These are phyloP conservation scores for Sugiyamaella marilandica DNA, from an alignment of 805 yeast genomes.

Conservation along the genomic window DNA sequence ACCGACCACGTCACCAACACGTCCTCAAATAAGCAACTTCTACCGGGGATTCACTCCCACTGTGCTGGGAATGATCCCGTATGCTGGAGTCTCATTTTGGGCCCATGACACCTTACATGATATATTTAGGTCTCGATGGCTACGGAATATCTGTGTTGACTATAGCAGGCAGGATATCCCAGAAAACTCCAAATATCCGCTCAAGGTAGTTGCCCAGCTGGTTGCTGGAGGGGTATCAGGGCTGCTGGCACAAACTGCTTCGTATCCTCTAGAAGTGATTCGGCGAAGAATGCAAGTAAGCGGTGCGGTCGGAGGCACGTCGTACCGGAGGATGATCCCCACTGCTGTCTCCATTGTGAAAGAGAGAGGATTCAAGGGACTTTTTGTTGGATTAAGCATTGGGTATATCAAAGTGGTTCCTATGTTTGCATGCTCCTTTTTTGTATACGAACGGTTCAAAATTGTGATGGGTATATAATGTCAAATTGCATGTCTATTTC, in stretches of 20 bases:
- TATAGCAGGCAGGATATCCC: constrained; percentile 6
- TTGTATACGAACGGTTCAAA: constrained; percentile 87
- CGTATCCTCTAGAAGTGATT: constrained; percentile 93
- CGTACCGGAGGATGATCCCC: constrained; percentile 13
- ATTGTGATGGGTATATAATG: constrained; percentile 56
- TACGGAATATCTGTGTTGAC: constrained; percentile 45
- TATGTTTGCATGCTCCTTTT: constrained; percentile 95
- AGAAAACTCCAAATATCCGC: constrained; percentile 44
- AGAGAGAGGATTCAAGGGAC: constrained; percentile 81
- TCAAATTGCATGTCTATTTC: neutral
- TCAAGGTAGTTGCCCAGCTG: constrained; percentile 87
- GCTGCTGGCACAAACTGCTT: constrained; percentile 89
- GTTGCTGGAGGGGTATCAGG: constrained; percentile 96
- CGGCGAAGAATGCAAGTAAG: constrained; percentile 96
- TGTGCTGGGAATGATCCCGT: constrained; percentile 91
- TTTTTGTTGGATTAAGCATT: constrained; percentile 88
- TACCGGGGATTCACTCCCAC: constrained; percentile 95
- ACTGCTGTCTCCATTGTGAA: constrained; percentile 52
- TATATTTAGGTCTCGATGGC: constrained; percentile 56
- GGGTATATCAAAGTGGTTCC: constrained; percentile 95
- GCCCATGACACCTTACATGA: constrained; percentile 92
- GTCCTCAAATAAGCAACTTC: constrained; percentile 54
- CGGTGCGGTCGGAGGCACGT: constrained; percentile 57
- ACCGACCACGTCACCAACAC: constrained; percentile 10
- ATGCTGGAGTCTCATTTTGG: constrained; percentile 95